These are phyloP conservation scores for Gossypium schwendimanii DNA, from an alignment of 441 rosid species.

Conservation along the genomic window DNA sequence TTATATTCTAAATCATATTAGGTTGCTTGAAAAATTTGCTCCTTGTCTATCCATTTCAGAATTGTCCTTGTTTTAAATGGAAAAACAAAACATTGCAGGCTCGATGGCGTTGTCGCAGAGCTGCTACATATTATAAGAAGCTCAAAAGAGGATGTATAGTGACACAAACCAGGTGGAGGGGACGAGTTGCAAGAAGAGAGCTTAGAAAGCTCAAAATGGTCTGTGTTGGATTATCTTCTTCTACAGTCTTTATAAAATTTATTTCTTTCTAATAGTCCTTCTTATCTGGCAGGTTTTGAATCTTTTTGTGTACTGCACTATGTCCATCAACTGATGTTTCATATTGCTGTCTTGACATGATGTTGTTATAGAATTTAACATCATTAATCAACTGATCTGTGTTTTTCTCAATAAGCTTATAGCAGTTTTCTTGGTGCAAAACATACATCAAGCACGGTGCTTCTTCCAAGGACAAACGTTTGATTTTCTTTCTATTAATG, in stretches of 20 bases:
- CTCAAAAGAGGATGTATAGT: conserved; percentile 66
- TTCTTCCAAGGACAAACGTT: background rate
- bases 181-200: conserved; percentile 66
- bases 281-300: conserved; percentile 1
- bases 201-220: conserved; percentile 97
- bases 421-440: background rate
- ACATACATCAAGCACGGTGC: background rate
- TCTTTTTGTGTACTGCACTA: background rate
- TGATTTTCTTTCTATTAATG: conserved; percentile 7
- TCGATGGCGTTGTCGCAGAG: conserved; percentile 71
- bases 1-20: conserved; percentile 19
- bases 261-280: background rate
- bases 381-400: background rate
- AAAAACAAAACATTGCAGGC: conserved; percentile 38
- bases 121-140: conserved; percentile 53
- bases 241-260: background rate
- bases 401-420: background rate
- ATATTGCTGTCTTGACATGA: background rate
- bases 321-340: background rate
- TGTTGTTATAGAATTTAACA: background rate
- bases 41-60: background rate
- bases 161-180: conserved; percentile 90
- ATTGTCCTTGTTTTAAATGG: conserved; percentile 1
- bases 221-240: conserved; percentile 18
- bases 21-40: background rate